Conservation (phyloP, 768 basidiomycete genomes). For the Cyclocybe cylindracea region DNA sequence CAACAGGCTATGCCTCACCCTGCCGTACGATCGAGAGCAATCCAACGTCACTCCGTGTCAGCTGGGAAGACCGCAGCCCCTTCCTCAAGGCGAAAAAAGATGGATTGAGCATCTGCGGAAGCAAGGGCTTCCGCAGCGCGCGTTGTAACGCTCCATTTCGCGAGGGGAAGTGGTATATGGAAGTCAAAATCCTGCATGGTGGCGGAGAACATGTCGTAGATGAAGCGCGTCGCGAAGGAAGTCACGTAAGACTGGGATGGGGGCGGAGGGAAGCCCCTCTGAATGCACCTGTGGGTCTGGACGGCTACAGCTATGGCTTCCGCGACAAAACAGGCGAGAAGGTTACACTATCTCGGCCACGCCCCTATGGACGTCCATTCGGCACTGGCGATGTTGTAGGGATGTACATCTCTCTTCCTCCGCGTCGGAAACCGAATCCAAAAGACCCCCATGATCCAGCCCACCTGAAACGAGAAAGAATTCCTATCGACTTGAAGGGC, state of each 20-base stretch:
- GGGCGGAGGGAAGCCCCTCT: conserved; percentile 90
- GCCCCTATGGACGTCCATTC: conserved; percentile 75
- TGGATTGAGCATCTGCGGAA: conserved; percentile 73
- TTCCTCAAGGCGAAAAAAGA: conserved; percentile 81
- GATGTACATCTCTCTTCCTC: conserved; percentile 89
- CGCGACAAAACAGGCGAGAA: conserved; percentile 94
- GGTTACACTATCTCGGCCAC: conserved; percentile 79
- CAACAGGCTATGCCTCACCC: conserved; percentile 53
- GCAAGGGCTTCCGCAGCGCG: conserved; percentile 89
- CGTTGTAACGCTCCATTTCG: conserved; percentile 88
- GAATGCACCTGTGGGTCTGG: conserved; percentile 90
- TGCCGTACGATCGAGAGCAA: conserved; percentile 83
- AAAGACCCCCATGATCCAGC: conserved; percentile 80
- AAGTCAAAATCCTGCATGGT: conserved; percentile 77
- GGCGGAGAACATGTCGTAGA: conserved; percentile 62
- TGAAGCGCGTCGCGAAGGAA: conserved; percentile 56
- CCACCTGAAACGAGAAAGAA: conserved; percentile 83
- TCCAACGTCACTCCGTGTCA: conserved; percentile 69
- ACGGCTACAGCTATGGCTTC: conserved; percentile 90
- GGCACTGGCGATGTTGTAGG: conserved; percentile 87
- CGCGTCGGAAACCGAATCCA: conserved; percentile 53
- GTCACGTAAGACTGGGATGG: conserved; percentile 91
- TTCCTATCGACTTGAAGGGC: conserved; percentile 94
- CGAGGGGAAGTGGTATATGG: conserved; percentile 93
- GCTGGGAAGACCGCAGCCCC: conserved; percentile 90